Evolutionary conservation across 352 stramenopile species (phyloP).

Genomic region (Phytopythium boreale): DNA sequence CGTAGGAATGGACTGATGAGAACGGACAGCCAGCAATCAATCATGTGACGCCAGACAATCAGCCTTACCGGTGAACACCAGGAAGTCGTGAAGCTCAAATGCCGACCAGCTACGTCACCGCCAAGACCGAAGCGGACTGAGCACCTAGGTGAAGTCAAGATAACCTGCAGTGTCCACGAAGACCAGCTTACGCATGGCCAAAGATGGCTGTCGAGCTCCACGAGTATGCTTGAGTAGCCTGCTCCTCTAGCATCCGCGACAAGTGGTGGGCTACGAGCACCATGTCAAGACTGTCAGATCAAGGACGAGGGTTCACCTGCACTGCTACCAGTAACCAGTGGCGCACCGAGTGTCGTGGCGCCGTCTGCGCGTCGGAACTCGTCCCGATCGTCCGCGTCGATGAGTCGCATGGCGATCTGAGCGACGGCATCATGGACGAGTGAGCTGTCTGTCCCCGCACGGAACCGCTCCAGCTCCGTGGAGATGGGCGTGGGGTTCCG

Average conservation of each 20-base stretch:
- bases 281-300: not conserved
- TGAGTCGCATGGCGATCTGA: constrained; percentile 54
- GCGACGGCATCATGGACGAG: constrained; percentile 41
- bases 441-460: constrained; percentile 19
- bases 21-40: not conserved
- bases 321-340: not conserved
- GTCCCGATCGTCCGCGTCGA: constrained; percentile 43
- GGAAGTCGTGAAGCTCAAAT: constrained; percentile 49
- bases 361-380: constrained; percentile 58
- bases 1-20: not conserved
- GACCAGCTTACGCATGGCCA: not conserved
- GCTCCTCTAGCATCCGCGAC: constrained; percentile 46
- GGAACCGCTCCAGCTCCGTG: constrained; percentile 44
- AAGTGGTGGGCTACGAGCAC: constrained; percentile 37
- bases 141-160: not conserved
- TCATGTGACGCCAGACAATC: not conserved
- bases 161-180: not conserved
- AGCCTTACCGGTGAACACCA: constrained; percentile 47
- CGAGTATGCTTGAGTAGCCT: constrained; percentile 31
- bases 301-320: not conserved
- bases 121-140: not conserved
- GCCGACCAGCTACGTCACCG: constrained; percentile 31
- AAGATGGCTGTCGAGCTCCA: constrained; percentile 23
- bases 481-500: constrained; percentile 17
- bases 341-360: constrained; percentile 43